Evolutionary conservation across 306 rosid species (phyloP), one percentile per base, ranked within the genome.

Genomic region (Cucumis hystrix): DNA sequence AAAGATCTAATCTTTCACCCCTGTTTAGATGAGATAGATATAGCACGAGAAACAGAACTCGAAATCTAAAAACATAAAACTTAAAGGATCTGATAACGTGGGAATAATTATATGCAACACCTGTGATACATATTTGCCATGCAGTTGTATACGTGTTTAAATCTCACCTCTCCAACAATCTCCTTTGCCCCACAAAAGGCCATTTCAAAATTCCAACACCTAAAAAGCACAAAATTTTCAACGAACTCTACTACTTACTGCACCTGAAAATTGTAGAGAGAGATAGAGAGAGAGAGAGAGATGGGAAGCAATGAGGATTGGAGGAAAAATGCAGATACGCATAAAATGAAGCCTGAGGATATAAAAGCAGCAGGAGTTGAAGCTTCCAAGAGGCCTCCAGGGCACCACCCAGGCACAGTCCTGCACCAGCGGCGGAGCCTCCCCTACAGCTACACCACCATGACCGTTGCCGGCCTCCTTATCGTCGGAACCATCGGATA

Each of bases 371-470:
- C 89, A 0, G 96, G 96, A 49, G 91, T 86, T 1, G 92, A 90
- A 41, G 92, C 69, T 3, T 86, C 97, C 12, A 87, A 80, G 84
- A 87, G 96, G 82, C 82, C 92, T 0, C 88, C 96, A 0, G 94
- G 91, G 10, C 83, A 82, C 18, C 52, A 65, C 18, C 92, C 90
- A 0, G 90, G 89, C 0, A 83, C 69, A 23, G 62, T 83, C n/a
- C 96, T 95, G 74, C 98, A 95, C 77, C 93, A 90, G 81, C 83
- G 88, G 45, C 84, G 83, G 52, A 77, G 77, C 18, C 89, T 94
- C 69, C 92, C 96, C 4, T 55, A 68, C 79, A 85, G 76, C 67
- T 6, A 47, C 41, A 7, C 87, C 5, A 77, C 86, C 35, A 79
- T 88, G 83, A 16, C 86, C 6, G 0, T 88, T 0, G 86, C 79